These are phyloP conservation scores for Phaeosphaeriaceae sp. DNA, from an alignment of 2,329 filamentous ascomycete species.

Conservation along the genomic window DNA sequence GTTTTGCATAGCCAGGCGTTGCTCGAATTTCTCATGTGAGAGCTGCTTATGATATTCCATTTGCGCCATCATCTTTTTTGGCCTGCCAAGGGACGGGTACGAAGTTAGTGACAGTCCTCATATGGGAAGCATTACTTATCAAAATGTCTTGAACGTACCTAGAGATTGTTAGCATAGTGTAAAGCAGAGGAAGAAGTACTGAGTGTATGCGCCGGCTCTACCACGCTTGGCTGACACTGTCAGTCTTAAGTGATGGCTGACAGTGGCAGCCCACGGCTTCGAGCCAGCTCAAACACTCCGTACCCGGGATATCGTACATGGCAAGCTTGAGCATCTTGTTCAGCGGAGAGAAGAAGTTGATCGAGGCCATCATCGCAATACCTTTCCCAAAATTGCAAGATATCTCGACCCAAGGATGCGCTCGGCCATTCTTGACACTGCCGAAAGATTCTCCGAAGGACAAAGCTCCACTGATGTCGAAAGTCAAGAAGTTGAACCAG, in stretches of 20 bases:
- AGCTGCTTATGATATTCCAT: slow-evolving; percentile 24
- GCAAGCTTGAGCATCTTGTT: slow-evolving; percentile 17
- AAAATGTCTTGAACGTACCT: too few relatives aligned
- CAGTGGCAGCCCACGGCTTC: too few relatives aligned
- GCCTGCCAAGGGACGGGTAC: too few relatives aligned
- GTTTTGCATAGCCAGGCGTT: slow-evolving; percentile 43
- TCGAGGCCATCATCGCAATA: slow-evolving; percentile 27
- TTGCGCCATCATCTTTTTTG: slow-evolving; percentile 16
- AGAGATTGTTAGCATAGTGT: too few relatives aligned
- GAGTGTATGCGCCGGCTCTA: too few relatives aligned
- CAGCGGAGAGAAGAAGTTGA: slow-evolving; percentile 29
- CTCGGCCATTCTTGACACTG: slow-evolving; percentile 14
- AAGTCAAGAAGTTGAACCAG: slow-evolving; percentile 26
- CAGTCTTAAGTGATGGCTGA: too few relatives aligned
- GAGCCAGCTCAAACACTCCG: too few relatives aligned
- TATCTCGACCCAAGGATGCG: slow-evolving; percentile 44
- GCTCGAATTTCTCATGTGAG: slow-evolving; percentile 22
- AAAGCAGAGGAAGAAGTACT: too few relatives aligned
- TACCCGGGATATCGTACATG: slow-evolving; percentile 22
- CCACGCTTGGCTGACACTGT: too few relatives aligned
- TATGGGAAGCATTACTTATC: too few relatives aligned
- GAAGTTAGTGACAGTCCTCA: too few relatives aligned
- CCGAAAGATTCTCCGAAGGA: slow-evolving; percentile 59
- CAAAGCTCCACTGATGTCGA: slow-evolving; percentile 50
- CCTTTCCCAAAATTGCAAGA: slow-evolving; percentile 37